Evolutionary conservation across 2,329 filamentous ascomycete genomes (phyloP), one percentile per base, ranked within the genome.

Genomic region (Fonsecaea multimorphosa): DNA sequence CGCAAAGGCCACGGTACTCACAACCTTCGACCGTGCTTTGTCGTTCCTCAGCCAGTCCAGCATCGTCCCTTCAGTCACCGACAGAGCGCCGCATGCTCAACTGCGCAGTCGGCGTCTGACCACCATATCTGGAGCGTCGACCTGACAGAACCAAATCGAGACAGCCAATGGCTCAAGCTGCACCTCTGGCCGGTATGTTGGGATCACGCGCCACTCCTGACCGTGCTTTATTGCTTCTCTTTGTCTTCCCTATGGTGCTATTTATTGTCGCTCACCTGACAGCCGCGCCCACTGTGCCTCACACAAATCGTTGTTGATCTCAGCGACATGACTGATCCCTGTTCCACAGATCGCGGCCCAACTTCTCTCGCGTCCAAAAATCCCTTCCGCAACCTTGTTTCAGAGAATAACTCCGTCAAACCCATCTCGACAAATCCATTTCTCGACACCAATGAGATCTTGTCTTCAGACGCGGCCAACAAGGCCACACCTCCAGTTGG

Each of bases 371-470:
- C 72, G 34, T 83, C 81, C 44, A 83, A 83, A 68, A 83, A 83
- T 64, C 82, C 82, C 12, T 84, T 84, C 66, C 77, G 82, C 71
- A 83, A 82, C 68, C 80, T 79, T 63, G 76, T 80, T 19, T 68
- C 79, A 49, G 71, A 72, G 11, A 62, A 52, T 53, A 74, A 76
- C 60, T 73, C 68, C 56, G 65, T 68, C 61, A 75, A 72, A 49
- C 76, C 79, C 62, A 76, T 81, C 68, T 87, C 86, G 59, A 86
- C 83, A 53, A 89, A 89, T 72, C 87, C 87, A 29, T 89, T 89
- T 73, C 78, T 89, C 60, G 85, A 85, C 73, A 79, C 80, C 29
- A 73, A 73, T 6, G 80, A 82, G 52, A 58, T 69, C 22, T 44
- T 31, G 46, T 63, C 55, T 22, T 19, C 60, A 8, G 59, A 56